Evolutionary conservation across 345 rosid genomes (phyloP).

Genomic region (Eutrema heterophyllum): DNA sequence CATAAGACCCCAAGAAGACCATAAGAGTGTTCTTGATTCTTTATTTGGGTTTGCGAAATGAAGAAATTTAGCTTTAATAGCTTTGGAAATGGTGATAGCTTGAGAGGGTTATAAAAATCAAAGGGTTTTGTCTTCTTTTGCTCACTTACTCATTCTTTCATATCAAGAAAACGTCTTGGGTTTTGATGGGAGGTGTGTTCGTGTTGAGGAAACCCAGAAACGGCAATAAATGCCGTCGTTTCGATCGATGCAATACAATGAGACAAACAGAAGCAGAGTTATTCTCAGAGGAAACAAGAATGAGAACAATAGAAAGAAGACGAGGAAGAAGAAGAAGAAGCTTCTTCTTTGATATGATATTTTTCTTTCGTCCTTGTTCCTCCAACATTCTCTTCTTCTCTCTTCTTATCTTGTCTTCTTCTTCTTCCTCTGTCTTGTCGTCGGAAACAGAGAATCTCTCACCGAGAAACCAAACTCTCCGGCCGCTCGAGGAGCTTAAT

Average conservation of each 20-base stretch:
- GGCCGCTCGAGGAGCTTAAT: constrained; percentile 53
- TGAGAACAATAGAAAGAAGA: constrained; percentile 27
- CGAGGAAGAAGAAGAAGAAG: constrained; percentile 41
- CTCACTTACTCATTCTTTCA: constrained; percentile 7
- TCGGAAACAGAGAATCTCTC: constrained; percentile 33
- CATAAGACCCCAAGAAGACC: constrained; percentile 19
- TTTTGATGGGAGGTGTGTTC: constrained; percentile 39
- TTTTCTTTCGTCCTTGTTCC: constrained; percentile 39
- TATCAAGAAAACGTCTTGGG: constrained; percentile 9
- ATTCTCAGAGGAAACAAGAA: constrained; percentile 26
- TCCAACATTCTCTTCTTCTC: constrained; percentile 32
- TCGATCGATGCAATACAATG: constrained; percentile 37
- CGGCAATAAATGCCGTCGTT: constrained; percentile 49
- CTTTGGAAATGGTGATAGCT: constrained; percentile 31
- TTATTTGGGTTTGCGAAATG: constrained; percentile 3
- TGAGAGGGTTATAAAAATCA: constrained; percentile 15
- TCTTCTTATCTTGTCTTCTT: constrained; percentile 34
- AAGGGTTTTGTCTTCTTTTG: constrained; percentile 23
- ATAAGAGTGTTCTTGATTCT: constrained; percentile 17
- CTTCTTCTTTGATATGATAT: constrained; percentile 36
- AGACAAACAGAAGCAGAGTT: constrained; percentile 29
- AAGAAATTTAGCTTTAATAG: not conserved
- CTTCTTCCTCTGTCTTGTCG: constrained; percentile 42
- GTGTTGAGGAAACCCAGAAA: constrained; percentile 40
- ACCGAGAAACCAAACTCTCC: constrained; percentile 55